phyloP scores from a whole-genome alignment of 352 stramenopile species.

The Globisporangium paddicum region DNA sequence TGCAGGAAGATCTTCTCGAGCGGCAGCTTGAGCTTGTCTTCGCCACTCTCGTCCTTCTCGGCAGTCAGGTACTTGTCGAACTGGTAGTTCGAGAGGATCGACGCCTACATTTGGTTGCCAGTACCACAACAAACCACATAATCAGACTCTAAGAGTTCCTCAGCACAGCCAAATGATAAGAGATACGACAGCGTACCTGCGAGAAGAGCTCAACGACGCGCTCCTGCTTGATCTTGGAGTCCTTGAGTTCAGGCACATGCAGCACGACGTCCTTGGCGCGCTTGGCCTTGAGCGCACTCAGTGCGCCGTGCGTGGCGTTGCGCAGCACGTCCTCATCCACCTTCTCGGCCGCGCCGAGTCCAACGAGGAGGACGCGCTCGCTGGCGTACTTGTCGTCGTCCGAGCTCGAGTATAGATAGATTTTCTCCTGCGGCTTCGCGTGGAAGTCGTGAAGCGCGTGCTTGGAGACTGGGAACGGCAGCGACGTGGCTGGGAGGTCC shows the following conservation, averaged over 20 bases:
- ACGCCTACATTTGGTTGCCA: constrained; percentile 29
- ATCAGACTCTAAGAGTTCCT: background rate
- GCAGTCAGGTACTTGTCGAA: constrained; percentile 79
- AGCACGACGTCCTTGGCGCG: constrained; percentile 44
- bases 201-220: constrained; percentile 67
- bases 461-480: constrained; percentile 65
- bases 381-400: constrained; percentile 26
- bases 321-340: constrained; percentile 61
- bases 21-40: constrained; percentile 62
- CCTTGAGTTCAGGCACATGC: constrained; percentile 40
- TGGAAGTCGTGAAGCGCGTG: constrained; percentile 65
- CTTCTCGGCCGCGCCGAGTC: constrained; percentile 60
- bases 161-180: no score
- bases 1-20: constrained; percentile 65
- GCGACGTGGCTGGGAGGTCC: constrained; percentile 22
- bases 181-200: constrained; percentile 23
- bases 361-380: constrained; percentile 70
- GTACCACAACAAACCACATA: background rate
- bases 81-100: constrained; percentile 85
- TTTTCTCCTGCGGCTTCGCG: constrained; percentile 56
- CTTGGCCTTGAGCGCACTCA: constrained; percentile 50
- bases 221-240: constrained; percentile 19
- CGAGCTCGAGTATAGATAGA: constrained; percentile 65
- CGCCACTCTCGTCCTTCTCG: constrained; percentile 47
- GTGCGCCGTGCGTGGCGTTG: constrained; percentile 57